Percentiles rank a stretch among this genome's conserved stretches.
phyloP scores from a whole-genome alignment of 192 early-diverging fungal species.

The Podochytrium sp. region DNA sequence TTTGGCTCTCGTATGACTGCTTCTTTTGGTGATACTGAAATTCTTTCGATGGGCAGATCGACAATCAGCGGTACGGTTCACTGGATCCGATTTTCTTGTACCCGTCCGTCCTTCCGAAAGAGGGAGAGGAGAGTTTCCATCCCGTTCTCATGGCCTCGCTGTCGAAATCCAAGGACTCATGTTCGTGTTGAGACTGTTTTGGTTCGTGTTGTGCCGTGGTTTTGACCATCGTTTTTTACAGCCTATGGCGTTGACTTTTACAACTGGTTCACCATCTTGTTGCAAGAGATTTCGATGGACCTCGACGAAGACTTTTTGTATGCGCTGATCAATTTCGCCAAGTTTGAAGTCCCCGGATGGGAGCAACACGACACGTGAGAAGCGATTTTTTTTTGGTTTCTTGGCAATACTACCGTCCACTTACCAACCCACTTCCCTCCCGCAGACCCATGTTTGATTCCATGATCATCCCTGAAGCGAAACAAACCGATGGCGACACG shows the following conservation, averaged over 20 bases:
- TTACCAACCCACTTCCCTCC: too few relatives aligned
- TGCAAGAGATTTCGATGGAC: slow-evolving; percentile 94
- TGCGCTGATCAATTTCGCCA: slow-evolving; percentile 83
- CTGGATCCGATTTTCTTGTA: slow-evolving; percentile 92
- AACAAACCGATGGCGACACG: slow-evolving; percentile 65
- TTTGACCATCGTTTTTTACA: slow-evolving; percentile 27
- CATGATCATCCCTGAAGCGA: slow-evolving; percentile 74
- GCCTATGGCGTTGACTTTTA: slow-evolving; percentile 95
- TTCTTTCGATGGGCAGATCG: slow-evolving; percentile 66
- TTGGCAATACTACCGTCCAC: too few relatives aligned
- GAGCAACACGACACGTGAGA: slow-evolving; percentile 44
- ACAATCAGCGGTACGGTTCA: slow-evolving; percentile 91
- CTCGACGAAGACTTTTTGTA: slow-evolving; percentile 93
- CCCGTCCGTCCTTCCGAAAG: slow-evolving; percentile 83
- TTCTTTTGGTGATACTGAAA: neutral
- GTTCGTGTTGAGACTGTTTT: too few relatives aligned
- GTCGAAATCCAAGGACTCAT: slow-evolving; percentile 87
- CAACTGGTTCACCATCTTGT: slow-evolving; percentile 87
- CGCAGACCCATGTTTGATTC: slow-evolving; percentile 40
- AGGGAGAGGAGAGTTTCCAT: slow-evolving; percentile 70
- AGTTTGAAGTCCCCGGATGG: slow-evolving; percentile 74
- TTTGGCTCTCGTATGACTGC: slow-evolving; percentile 11
- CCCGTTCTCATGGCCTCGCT: slow-evolving; percentile 62
- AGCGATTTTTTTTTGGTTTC: neutral
- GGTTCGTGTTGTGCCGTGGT: neutral